phyloP scores from a whole-genome alignment of 768 basidiomycete species.

The Boletus barrowsii region DNA sequence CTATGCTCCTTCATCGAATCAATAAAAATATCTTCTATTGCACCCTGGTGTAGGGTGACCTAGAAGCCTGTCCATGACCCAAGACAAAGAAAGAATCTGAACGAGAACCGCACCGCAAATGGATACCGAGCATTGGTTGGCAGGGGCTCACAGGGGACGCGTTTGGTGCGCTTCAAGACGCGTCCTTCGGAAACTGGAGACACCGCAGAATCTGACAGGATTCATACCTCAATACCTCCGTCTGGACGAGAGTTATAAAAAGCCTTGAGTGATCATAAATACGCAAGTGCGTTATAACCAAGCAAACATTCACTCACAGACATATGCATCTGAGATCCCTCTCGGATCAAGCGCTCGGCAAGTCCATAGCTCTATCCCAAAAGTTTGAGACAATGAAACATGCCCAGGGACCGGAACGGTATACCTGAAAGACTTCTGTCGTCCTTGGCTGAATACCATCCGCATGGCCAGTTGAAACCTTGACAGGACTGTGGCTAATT shows the following conservation, averaged over 20 bases:
- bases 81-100: not conserved
- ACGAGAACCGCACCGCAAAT: not conserved
- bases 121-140: not conserved
- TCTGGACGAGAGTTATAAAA: not conserved
- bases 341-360: not conserved
- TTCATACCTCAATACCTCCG: not conserved
- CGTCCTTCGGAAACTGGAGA: not conserved
- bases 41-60: not conserved
- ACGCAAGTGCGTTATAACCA: not conserved
- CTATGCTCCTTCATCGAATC: not conserved
- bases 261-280: not conserved
- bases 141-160: not conserved
- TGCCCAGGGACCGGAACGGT: not conserved
- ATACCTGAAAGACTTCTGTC: not conserved
- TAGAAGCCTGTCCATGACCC: not conserved
- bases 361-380: not conserved
- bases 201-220: not conserved
- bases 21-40: not conserved
- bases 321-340: not conserved
- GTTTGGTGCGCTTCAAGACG: not conserved
- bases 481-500: conserved; percentile 32
- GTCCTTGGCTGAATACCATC: conserved; percentile 36
- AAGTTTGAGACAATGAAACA: not conserved
- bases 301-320: not conserved
- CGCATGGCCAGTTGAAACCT: conserved; percentile 47